Percentiles rank a stretch among this genome's conserved stretches.
phyloP scores from a whole-genome alignment of 1,139 yeast species.

The Scheffersomyces cryptocercus region DNA sequence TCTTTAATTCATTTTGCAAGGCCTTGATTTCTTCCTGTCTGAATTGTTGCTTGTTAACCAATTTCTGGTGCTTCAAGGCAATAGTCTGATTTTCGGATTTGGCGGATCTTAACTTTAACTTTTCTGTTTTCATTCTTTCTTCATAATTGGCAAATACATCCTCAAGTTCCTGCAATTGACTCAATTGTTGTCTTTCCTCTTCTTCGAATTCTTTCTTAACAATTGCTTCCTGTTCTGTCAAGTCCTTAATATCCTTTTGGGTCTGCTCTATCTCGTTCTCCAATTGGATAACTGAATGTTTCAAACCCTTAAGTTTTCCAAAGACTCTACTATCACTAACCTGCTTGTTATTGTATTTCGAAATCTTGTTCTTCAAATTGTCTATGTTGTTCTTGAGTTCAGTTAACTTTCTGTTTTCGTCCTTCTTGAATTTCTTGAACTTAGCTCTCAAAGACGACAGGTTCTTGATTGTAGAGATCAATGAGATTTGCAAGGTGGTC shows the following conservation, averaged over 20 bases:
- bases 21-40: constrained; percentile 27
- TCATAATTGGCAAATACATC: constrained; percentile 27
- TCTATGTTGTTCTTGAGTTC: constrained; percentile 62
- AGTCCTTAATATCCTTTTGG: constrained; percentile 19
- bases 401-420: constrained; percentile 55
- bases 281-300: constrained; percentile 42
- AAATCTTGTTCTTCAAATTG: constrained; percentile 48
- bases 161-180: constrained; percentile 27
- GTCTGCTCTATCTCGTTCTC: constrained; percentile 37
- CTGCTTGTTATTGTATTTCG: constrained; percentile 31
- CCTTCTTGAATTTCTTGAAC: constrained; percentile 61
- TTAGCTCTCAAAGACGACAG: constrained; percentile 51
- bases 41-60: constrained; percentile 23
- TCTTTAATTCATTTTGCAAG: constrained; percentile 29
- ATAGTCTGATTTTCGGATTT: constrained; percentile 24
- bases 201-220: constrained; percentile 18
- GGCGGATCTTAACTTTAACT: constrained; percentile 21
- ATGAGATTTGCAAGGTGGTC: constrained; percentile 61
- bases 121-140: constrained; percentile 22
- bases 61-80: constrained; percentile 27
- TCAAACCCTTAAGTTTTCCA: constrained; percentile 45
- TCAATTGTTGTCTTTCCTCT: constrained; percentile 21
- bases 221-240: constrained; percentile 17
- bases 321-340: constrained; percentile 29
- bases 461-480: constrained; percentile 59